Evolutionary conservation across 257 asterid species (phyloP).

Genomic region (Scutellaria galericulata): DNA sequence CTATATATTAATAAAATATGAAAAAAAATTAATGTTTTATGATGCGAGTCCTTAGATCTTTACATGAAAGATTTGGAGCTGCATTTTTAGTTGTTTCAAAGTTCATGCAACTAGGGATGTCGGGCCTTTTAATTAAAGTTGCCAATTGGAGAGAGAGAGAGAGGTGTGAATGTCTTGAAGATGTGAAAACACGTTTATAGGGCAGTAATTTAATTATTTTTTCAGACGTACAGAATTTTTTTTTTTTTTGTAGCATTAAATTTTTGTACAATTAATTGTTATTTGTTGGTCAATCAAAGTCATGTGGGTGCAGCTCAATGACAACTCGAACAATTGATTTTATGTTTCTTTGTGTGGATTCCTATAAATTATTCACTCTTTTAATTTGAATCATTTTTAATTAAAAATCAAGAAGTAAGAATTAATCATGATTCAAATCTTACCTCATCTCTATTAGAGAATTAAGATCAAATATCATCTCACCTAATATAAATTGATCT

Average conservation of each 20-base stretch:
- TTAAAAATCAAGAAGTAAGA: too few relatives aligned
- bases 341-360: too few relatives aligned
- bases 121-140: conserved; percentile 14
- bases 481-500: too few relatives aligned
- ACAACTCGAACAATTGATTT: conserved; percentile 12
- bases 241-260: not conserved
- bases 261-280: not conserved
- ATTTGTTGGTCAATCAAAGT: conserved; percentile 16
- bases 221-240: not conserved
- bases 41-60: too few relatives aligned
- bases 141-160: not conserved
- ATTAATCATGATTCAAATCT: too few relatives aligned
- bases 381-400: too few relatives aligned
- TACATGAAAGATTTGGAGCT: too few relatives aligned
- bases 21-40: too few relatives aligned
- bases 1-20: too few relatives aligned
- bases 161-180: not conserved
- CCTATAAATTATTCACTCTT: too few relatives aligned
- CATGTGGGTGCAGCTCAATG: conserved; percentile 36
- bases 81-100: not conserved
- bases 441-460: too few relatives aligned
- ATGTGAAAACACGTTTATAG: conserved; percentile 11
- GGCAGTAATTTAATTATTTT: conserved; percentile 1
- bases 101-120: conserved; percentile 7
- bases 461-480: too few relatives aligned